Percentiles rank a stretch among this genome's conserved stretches.
These are phyloP conservation scores for Zygosaccharomyces rouxii DNA, from an alignment of 805 yeast genomes.

Conservation along the genomic window DNA sequence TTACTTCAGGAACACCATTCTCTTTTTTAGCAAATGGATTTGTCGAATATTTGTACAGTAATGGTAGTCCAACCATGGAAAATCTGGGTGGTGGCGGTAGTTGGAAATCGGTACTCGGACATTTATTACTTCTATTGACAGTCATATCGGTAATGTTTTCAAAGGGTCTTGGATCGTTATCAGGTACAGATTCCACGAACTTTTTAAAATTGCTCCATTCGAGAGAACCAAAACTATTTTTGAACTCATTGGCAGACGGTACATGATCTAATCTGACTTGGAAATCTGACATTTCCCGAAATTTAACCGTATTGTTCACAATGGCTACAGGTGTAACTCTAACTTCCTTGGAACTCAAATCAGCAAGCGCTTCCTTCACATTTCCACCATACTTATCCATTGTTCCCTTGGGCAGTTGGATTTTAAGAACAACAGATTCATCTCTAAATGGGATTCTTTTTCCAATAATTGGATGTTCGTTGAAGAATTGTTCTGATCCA, in stretches of 20 bases:
- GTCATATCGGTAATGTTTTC: conserved; percentile 31
- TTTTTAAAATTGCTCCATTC: conserved; percentile 31
- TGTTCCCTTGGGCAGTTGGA: conserved; percentile 55
- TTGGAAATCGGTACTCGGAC: conserved; percentile 30
- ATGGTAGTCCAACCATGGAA: conserved; percentile 71
- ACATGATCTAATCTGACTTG: conserved; percentile 65
- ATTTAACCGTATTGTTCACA: conserved; percentile 63
- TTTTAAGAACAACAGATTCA: conserved; percentile 56
- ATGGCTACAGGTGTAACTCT: conserved; percentile 60
- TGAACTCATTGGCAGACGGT: conserved; percentile 40
- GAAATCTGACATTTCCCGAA: conserved; percentile 84
- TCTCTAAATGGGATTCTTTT: conserved; percentile 40
- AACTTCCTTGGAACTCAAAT: conserved; percentile 35
- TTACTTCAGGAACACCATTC: conserved; percentile 46
- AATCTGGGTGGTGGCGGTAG: conserved; percentile 85
- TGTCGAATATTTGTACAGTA: conserved; percentile 69
- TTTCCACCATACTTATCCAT: conserved; percentile 41
- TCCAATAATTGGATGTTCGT: conserved; percentile 62
- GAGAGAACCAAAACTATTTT: conserved; percentile 27
- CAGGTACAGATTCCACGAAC: conserved; percentile 35
- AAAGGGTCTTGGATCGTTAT: conserved; percentile 38
- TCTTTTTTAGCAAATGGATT: conserved; percentile 56
- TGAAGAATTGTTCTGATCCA: conserved; percentile 34
- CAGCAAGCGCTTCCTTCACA: conserved; percentile 41
- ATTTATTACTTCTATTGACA: conserved; percentile 20